phyloP scores from a whole-genome alignment of 768 basidiomycete species.

The Termitomyces sp. region DNA sequence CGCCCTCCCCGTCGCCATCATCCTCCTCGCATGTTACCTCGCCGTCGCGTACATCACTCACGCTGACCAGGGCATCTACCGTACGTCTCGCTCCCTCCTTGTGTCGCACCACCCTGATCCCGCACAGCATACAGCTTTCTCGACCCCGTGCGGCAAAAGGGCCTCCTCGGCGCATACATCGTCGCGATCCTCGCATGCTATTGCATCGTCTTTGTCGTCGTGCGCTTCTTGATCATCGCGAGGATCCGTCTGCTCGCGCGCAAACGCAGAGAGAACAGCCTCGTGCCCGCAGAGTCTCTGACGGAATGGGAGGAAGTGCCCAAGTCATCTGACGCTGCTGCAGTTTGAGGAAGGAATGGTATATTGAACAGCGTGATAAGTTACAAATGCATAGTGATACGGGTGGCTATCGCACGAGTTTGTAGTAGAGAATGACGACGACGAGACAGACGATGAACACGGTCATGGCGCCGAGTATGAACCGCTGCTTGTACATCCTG shows the following conservation, averaged over 20 bases:
- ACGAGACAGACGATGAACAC: slow-evolving; percentile 75
- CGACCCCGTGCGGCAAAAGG: slow-evolving; percentile 38
- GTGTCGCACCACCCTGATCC: no score
- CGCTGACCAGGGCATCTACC: slow-evolving; percentile 56
- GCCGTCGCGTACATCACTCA: slow-evolving; percentile 65
- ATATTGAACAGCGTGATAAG: background rate
- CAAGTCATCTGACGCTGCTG: background rate
- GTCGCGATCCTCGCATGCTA: slow-evolving; percentile 51
- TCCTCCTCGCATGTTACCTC: slow-evolving; percentile 51
- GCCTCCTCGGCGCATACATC: slow-evolving; percentile 53
- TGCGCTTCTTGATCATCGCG: slow-evolving; percentile 33
- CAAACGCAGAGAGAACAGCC: slow-evolving; percentile 4
- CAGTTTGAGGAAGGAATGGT: no score
- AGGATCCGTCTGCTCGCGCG: slow-evolving; percentile 26
- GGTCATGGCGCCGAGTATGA: slow-evolving; percentile 73
- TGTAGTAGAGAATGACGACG: slow-evolving; percentile 64
- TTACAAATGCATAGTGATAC: background rate
- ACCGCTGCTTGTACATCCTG: slow-evolving; percentile 90
- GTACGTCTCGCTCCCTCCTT: slow-evolving; percentile 39
- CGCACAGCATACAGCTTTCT: slow-evolving; percentile 59
- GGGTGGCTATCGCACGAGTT: slow-evolving; percentile 20
- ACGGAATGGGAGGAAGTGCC: slow-evolving; percentile 43
- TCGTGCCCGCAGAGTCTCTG: slow-evolving; percentile 16
- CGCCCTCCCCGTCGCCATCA: slow-evolving; percentile 36
- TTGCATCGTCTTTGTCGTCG: slow-evolving; percentile 43